Conservation (phyloP, 805 yeast genomes). For the Candida caryicola region DNA sequence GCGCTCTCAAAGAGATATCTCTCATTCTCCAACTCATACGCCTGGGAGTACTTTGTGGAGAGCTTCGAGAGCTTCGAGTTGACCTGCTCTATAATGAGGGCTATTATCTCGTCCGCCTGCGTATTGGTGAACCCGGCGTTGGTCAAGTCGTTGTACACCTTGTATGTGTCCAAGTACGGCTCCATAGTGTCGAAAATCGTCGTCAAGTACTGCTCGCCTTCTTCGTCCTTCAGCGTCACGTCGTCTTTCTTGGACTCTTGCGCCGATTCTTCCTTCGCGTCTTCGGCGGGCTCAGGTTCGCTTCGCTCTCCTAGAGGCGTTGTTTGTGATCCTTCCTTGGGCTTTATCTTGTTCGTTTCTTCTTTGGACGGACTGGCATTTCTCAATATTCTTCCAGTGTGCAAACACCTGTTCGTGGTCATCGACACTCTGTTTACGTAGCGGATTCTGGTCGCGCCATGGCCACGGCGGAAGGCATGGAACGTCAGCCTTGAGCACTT, state of each 20-base stretch:
- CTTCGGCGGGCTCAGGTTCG: not conserved
- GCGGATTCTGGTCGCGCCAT: no score
- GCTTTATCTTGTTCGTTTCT: not conserved
- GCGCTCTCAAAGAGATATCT: conserved; percentile 89
- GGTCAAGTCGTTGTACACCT: conserved; percentile 51
- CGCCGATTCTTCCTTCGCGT: not conserved
- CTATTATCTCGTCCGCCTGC: conserved; percentile 61
- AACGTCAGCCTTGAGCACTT: no score
- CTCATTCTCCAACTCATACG: conserved; percentile 80
- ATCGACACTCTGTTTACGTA: no score
- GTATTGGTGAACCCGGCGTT: conserved; percentile 56
- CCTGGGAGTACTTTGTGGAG: conserved; percentile 46
- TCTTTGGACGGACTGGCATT: not conserved
- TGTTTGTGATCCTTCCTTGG: not conserved
- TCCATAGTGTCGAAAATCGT: conserved; percentile 56
- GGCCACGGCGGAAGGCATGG: no score
- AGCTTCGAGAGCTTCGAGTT: conserved; percentile 43
- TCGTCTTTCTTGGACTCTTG: not conserved
- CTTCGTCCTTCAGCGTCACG: conserved; percentile 7
- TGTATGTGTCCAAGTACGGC: conserved; percentile 47
- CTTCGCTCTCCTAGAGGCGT: not conserved
- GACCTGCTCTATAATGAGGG: conserved; percentile 43
- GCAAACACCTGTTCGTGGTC: not conserved
- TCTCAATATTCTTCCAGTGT: not conserved
- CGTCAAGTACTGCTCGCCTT: conserved; percentile 40